A percentile compares a stretch with the other conserved stretches of the same genome.
Conservation (phyloP, 106 monocot genomes). For the Dendrobium catenatum region DNA sequence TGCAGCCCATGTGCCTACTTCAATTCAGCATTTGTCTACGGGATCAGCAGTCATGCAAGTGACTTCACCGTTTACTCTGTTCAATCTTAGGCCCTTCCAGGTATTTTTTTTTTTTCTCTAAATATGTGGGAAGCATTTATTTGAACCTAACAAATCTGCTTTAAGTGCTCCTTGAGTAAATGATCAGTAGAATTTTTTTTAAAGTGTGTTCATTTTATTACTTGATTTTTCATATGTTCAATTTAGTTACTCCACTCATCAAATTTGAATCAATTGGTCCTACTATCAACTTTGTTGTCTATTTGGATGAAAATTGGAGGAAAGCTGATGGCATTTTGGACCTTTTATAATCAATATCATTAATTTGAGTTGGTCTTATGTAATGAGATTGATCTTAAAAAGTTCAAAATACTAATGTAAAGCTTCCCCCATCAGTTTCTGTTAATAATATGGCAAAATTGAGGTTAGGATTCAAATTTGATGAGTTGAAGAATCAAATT, state of each 20-base stretch:
- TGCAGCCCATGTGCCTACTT: conserved; percentile 30
- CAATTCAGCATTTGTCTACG: conserved; percentile 57
- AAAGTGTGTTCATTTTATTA: too few relatives aligned
- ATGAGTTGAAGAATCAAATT: too few relatives aligned
- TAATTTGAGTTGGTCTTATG: too few relatives aligned
- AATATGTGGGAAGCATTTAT: neutral
- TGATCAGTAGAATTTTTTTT: too few relatives aligned
- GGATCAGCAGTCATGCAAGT: conserved; percentile 73
- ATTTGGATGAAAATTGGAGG: neutral
- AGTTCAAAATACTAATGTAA: too few relatives aligned
- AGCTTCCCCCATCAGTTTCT: too few relatives aligned
- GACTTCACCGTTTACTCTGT: conserved; percentile 67
- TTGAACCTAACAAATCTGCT: neutral
- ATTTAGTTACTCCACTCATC: too few relatives aligned
- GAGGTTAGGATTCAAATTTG: too few relatives aligned
- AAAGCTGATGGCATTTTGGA: neutral
- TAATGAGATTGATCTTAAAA: too few relatives aligned
- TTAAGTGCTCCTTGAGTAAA: neutral
- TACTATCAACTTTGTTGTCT: neutral
- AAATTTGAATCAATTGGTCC: neutral
- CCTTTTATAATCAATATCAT: too few relatives aligned
- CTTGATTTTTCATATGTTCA: too few relatives aligned
- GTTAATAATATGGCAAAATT: too few relatives aligned
- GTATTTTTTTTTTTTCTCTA: conserved; percentile 21
- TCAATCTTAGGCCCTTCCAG: conserved; percentile 85